Evolutionary conservation across 345 rosid species (phyloP).

Genomic region (Camelina laxa): DNA sequence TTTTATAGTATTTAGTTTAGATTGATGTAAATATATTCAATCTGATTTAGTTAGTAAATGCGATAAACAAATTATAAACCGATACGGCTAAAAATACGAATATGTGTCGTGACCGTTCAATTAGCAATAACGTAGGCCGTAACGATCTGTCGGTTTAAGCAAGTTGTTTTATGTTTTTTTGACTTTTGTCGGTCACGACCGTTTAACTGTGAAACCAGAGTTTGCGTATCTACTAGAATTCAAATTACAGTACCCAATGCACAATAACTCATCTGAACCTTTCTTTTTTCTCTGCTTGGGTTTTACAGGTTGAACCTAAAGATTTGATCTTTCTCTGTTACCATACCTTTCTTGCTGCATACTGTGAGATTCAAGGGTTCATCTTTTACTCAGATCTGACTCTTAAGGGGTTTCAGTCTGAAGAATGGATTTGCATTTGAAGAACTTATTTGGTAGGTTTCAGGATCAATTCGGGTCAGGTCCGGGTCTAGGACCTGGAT

Average conservation of each 20-base stretch:
- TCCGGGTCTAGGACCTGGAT: constrained; percentile 80
- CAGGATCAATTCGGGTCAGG: constrained; percentile 78
- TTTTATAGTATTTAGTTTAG: too few species aligned
- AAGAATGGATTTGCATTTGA: constrained; percentile 72
- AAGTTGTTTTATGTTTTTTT: background rate
- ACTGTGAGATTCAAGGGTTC: too few species aligned
- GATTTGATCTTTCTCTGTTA: background rate
- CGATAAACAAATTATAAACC: background rate
- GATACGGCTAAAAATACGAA: background rate
- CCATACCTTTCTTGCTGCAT: background rate
- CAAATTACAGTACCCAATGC: constrained; percentile 17
- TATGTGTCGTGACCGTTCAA: background rate
- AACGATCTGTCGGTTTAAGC: background rate
- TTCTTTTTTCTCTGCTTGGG: background rate
- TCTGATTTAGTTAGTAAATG: background rate
- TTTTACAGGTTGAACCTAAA: background rate
- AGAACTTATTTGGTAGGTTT: constrained; percentile 65
- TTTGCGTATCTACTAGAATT: constrained; percentile 18
- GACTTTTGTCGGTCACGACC: constrained; percentile 36
- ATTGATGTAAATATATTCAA: too few species aligned
- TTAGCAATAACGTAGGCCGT: background rate
- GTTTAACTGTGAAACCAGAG: constrained; percentile 24
- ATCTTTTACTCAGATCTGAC: constrained; percentile 32
- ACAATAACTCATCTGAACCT: background rate
- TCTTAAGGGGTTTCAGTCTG: background rate